Evolutionary conservation across 1,284 basidiomycete genomes (phyloP).

Genomic region (Tylopilus sp.): DNA sequence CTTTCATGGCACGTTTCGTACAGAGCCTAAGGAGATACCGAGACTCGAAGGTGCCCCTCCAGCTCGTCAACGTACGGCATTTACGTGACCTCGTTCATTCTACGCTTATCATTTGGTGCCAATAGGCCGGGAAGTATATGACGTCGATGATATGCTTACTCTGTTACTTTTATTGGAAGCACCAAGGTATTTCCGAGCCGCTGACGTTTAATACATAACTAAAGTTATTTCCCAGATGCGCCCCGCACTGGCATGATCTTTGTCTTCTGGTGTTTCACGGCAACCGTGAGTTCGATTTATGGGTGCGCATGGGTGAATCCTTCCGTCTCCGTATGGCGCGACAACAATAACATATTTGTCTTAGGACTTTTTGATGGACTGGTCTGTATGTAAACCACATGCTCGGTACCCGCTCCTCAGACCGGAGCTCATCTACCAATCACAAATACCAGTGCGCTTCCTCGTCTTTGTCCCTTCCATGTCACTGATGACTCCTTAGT

Average conservation of each 20-base stretch:
- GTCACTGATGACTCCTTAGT: constrained; percentile 36
- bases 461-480: neutral
- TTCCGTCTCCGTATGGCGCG: neutral
- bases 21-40: constrained; percentile 86
- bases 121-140: constrained; percentile 76
- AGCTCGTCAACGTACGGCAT: constrained; percentile 77
- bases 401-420: constrained; percentile 66
- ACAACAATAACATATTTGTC: neutral
- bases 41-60: constrained; percentile 71
- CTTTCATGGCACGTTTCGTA: constrained; percentile 70
- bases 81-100: neutral
- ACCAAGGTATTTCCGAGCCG: constrained; percentile 23
- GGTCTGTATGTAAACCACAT: constrained; percentile 68
- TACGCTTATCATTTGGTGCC: constrained; percentile 4
- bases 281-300: constrained; percentile 65
- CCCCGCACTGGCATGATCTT: constrained; percentile 49
- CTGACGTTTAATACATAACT: neutral
- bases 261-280: constrained; percentile 62
- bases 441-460: constrained; percentile 52
- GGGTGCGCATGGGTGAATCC: constrained; percentile 71
- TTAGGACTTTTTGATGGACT: constrained; percentile 79
- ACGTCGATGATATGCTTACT: constrained; percentile 61
- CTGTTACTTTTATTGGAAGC: constrained; percentile 73
- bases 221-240: constrained; percentile 3
- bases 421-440: constrained; percentile 68